Evolutionary conservation across 106 monocot species (phyloP), one percentile per base, ranked within the genome.

Genomic region (Alisma plantagoaquatica): DNA sequence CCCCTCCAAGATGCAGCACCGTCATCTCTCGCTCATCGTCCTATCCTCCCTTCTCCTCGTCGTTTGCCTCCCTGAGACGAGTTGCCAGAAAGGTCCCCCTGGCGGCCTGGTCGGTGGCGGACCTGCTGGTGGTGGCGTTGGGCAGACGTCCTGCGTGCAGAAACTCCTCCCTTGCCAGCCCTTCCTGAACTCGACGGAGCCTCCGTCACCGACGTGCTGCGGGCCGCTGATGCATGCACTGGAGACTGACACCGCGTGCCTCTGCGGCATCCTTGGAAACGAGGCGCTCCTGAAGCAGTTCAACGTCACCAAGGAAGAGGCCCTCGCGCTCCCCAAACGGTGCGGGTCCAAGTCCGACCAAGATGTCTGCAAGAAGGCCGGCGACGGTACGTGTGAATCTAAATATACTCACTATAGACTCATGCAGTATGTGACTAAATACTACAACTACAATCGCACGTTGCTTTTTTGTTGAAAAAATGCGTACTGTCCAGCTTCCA

Each of bases 221-320:
- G 10, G 16, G 22, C 29, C 53, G 10, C 30, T 65, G 28, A 43
- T 6, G 43, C 29, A 65, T 16, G n/a, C 31, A 3, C 24, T 64
- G 15, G 22, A 18, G 16, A 21, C 9, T 22, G 64, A 65, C 27
- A 11, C 19, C 7, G 29, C 14, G 8, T 65, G 64, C 42, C 52
- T 65, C 21, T 65, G 64, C 41, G 12, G 3, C 29, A 41, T 65
- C 21, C 24, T 65, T 30, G 33, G 20, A 28, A 45, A 65, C 33
- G 38, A 41, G 7, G 41, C 16, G 17, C 33, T 63, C 2, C 51
- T 63, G 23, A 63, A 63, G 27, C 35, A 27, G 41, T 52, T 63
- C 23, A 63, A 63, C 44, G 43, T 54, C 21, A 65, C 64, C 53
- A 26, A 65, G 52, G 53, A 53, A 16, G 42, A 65, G 22, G 45